Evolutionary conservation across 345 rosid species (phyloP), one percentile per base, ranked within the genome.

Genomic region (Populus pruinosa): DNA sequence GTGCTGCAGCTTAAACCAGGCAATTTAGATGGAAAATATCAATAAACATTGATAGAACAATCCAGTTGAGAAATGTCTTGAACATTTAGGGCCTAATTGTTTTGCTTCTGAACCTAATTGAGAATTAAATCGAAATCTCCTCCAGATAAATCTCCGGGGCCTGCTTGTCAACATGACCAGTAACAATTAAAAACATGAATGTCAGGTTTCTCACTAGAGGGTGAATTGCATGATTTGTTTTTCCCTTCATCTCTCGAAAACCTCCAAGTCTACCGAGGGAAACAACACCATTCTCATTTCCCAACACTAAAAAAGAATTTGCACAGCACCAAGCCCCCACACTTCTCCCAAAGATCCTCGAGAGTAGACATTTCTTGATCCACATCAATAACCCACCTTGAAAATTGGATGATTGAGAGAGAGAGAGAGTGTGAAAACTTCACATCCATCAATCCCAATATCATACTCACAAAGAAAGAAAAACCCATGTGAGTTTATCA

Each of bases 321-420:
- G 55, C 66, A 81, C 75, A 39, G 39, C 87, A 77, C 86, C 73
- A 83, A 82, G 77, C 61, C 84, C 86, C 63, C 79, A 80, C 88
- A 47, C 79, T 78, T 50, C 78, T 82, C 86, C 87, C 86, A 77
- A 79, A 77, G 68, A 72, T 74, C 87, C 86, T 83, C 75, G 86
- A 78, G 85, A 87, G 74, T 78, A 50, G 77, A 85, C 89, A 84
- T 77, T 83, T 81, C 85, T 84, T 61, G 72, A 85, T 86, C 78
- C 81, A 78, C 86, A 77, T 77, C 81, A 87, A 84, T 63, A 82
- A 77, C 87, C 88, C 78, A 75, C 84, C 87, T 87, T 84, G 89
- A 87, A 89, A 85, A 63, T 82, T 78, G 88, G 69, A 82, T 73
- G 70, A 39, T 7, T 31, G 16, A 72, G 13, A 21, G n/a, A 21